Evolutionary conservation across 1,139 yeast species (phyloP).

Genomic region (Sugiyamaella novakii): DNA sequence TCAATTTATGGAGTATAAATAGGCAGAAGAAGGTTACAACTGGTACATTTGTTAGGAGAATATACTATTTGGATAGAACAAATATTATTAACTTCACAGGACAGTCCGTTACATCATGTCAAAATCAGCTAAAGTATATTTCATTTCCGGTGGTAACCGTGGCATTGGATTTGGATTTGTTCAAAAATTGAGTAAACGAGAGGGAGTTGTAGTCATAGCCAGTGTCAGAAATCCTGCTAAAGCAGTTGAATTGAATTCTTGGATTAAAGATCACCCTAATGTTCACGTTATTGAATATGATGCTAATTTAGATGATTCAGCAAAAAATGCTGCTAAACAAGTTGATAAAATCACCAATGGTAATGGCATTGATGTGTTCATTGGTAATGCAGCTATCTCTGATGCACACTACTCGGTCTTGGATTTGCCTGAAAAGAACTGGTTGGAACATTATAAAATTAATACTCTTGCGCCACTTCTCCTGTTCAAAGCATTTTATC

Average conservation of each 20-base stretch:
- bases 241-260: conserved; percentile 18
- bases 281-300: conserved; percentile 21
- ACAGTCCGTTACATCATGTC: no score
- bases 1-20: no score
- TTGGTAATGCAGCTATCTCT: conserved; percentile 24
- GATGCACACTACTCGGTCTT: conserved; percentile 20
- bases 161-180: conserved; percentile 24
- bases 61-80: no score
- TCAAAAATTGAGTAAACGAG: conserved; percentile 10
- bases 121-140: conserved; percentile 10
- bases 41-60: no score
- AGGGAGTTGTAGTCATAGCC: conserved; percentile 18
- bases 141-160: conserved; percentile 25
- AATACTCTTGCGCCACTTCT: conserved; percentile 44
- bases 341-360: conserved; percentile 20
- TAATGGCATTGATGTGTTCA: conserved; percentile 21
- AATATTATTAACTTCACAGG: no score
- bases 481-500: conserved; percentile 37
- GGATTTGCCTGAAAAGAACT: conserved; percentile 26
- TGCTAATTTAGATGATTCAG: conserved; percentile 15
- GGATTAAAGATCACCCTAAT: conserved; percentile 17
- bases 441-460: conserved; percentile 34
- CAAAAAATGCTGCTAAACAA: conserved; percentile 18
- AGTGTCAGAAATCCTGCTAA: conserved; percentile 15
- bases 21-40: no score